Conservation (phyloP, 2,329 filamentous ascomycete genomes). For the Penicillium sp. region DNA sequence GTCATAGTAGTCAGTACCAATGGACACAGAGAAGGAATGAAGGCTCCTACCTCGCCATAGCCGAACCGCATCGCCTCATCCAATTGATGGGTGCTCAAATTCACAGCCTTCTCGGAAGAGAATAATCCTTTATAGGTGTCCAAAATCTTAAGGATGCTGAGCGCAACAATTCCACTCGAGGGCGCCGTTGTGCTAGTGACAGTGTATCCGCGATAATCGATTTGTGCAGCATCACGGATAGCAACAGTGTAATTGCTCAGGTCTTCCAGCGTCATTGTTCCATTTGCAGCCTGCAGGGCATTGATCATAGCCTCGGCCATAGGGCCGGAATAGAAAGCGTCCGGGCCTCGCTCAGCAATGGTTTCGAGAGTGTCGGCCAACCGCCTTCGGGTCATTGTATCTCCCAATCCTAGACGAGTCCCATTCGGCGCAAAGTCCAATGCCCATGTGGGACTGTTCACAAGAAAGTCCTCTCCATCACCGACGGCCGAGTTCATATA, state of each 20-base stretch:
- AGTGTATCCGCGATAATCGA: conserved; percentile 64
- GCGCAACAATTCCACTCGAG: conserved; percentile 68
- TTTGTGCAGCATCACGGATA: conserved; percentile 58
- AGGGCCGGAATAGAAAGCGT: conserved; percentile 68
- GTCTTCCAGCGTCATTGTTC: conserved; percentile 78
- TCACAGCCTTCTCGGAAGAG: conserved; percentile 48
- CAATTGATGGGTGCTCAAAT: conserved; percentile 73
- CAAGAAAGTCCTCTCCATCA: conserved; percentile 60
- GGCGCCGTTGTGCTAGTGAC: conserved; percentile 65
- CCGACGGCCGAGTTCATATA: conserved; percentile 61
- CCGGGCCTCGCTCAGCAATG: conserved; percentile 67
- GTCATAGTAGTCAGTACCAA: conserved; percentile 10
- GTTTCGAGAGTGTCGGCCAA: conserved; percentile 74
- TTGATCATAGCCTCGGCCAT: conserved; percentile 69
- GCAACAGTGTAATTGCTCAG: conserved; percentile 65
- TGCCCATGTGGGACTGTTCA: conserved; percentile 73
- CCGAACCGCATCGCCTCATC: conserved; percentile 89
- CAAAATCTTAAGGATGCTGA: conserved; percentile 75
- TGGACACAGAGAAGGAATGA: neutral
- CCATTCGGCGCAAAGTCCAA: conserved; percentile 84
- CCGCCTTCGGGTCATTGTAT: conserved; percentile 72
- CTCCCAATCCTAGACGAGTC: conserved; percentile 63
- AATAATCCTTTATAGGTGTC: conserved; percentile 68
- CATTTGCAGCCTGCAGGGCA: conserved; percentile 63
- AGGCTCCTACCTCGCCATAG: conserved; percentile 56